A percentile compares a stretch with the other conserved stretches of the same genome.
phyloP scores from a whole-genome alignment of 139 green algal genomes.

The Micractinium sp. region DNA sequence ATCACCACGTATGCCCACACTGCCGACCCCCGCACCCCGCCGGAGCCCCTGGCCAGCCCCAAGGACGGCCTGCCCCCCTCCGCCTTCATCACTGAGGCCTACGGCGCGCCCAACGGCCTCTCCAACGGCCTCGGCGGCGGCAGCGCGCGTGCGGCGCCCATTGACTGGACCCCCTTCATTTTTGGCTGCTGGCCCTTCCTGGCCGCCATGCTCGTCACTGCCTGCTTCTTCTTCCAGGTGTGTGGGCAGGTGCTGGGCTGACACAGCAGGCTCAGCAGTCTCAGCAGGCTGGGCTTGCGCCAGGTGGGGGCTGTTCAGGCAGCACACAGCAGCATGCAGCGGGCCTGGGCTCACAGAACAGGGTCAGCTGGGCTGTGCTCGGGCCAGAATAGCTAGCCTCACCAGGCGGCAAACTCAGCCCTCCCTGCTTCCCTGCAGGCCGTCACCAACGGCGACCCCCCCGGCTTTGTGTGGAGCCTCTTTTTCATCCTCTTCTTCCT shows the following conservation, averaged over 20 bases:
- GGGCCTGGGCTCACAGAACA: no score
- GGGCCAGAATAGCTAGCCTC: no score
- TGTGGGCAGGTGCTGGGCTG: not conserved
- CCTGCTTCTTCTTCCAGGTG: constrained; percentile 53
- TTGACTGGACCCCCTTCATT: constrained; percentile 39
- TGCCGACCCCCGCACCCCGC: not conserved
- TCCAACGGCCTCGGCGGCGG: not conserved
- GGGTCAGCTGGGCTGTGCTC: no score
- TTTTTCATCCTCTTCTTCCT: constrained; percentile 47
- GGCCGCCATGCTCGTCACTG: constrained; percentile 18
- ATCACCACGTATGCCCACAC: constrained; percentile 15
- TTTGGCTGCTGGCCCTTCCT: constrained; percentile 42
- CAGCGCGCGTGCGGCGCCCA: not conserved
- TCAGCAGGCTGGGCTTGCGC: no score
- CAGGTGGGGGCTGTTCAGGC: not conserved
- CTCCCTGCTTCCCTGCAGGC: not conserved
- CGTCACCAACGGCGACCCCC: constrained; percentile 20
- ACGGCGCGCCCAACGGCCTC: no score
- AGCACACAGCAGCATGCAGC: no score
- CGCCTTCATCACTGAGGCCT: constrained; percentile 3
- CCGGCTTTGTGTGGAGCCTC: constrained; percentile 30
- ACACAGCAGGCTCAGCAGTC: no score
- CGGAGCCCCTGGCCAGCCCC: not conserved
- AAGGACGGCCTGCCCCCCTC: not conserved
- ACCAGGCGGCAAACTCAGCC: no score